A percentile compares a stretch with the other conserved stretches of the same genome.
These are phyloP conservation scores for Helichrysum umbraculigerum DNA, from an alignment of 129 eudicot species.

Conservation along the genomic window DNA sequence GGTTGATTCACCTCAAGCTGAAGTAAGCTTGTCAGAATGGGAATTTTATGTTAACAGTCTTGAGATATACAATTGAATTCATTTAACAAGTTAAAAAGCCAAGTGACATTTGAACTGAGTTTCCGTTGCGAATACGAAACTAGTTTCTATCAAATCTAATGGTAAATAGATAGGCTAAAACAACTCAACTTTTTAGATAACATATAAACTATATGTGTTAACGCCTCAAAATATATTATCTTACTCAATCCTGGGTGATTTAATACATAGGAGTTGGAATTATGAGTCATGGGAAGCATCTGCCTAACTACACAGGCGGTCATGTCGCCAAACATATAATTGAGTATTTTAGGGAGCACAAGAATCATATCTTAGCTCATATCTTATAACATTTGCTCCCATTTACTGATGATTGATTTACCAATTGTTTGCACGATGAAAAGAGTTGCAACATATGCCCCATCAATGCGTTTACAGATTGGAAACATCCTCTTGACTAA, in stretches of 20 bases:
- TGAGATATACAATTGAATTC: not conserved
- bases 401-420: constrained; percentile 5
- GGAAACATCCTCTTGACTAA: too few species aligned
- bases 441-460: not conserved
- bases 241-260: not conserved
- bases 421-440: not conserved
- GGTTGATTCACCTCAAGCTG: constrained; percentile 7
- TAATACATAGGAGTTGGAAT: constrained; percentile 16
- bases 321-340: not conserved
- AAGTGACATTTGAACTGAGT: constrained; percentile 1
- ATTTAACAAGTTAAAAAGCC: not conserved
- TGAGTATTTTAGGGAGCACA: constrained; percentile 5
- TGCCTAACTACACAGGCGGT: constrained; percentile 11
- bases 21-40: constrained; percentile 11
- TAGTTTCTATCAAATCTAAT: constrained; percentile 3
- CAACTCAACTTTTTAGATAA: not conserved
- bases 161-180: not conserved
- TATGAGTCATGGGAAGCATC: constrained; percentile 13
- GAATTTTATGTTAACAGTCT: not conserved
- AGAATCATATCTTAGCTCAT: constrained; percentile 3
- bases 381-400: not conserved
- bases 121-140: not conserved
- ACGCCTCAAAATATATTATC: not conserved
- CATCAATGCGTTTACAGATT: not conserved
- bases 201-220: not conserved